A percentile compares a stretch with the other conserved stretches of the same genome.
Evolutionary conservation across 495 filamentous ascomycete species (phyloP).

Genomic region (Geopyxis carbonaria): DNA sequence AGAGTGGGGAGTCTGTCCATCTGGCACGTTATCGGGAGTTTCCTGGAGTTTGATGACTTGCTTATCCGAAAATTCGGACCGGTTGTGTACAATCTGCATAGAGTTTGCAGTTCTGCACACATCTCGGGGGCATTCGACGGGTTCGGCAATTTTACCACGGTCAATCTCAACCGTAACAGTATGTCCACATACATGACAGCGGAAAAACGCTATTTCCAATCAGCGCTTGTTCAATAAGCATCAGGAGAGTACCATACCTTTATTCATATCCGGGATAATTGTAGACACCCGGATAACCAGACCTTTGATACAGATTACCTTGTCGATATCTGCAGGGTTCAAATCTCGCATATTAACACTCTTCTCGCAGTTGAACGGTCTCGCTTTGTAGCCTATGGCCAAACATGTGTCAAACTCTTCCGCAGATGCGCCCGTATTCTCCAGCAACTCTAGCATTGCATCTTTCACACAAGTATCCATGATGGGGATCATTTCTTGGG

Average conservation of each 20-base stretch:
- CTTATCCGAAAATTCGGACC: slow-evolving; percentile 87
- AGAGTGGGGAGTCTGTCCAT: slow-evolving; percentile 95
- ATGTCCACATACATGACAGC: slow-evolving; percentile 80
- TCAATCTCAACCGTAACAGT: slow-evolving; percentile 81
- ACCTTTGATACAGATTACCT: slow-evolving; percentile 87
- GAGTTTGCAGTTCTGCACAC: slow-evolving; percentile 74
- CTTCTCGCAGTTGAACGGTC: slow-evolving; percentile 76
- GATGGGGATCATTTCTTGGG: slow-evolving; percentile 84
- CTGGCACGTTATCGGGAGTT: slow-evolving; percentile 82
- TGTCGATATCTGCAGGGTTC: slow-evolving; percentile 94
- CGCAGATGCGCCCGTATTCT: slow-evolving; percentile 36
- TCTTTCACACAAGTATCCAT: slow-evolving; percentile 94
- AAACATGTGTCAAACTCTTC: slow-evolving; percentile 39
- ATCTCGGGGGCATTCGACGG: slow-evolving; percentile 72
- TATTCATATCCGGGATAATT: slow-evolving; percentile 96
- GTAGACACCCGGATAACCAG: slow-evolving; percentile 91
- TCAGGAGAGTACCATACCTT: slow-evolving; percentile 33
- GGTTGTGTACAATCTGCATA: slow-evolving; percentile 97
- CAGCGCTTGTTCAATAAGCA: slow-evolving; percentile 6
- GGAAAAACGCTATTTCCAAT: slow-evolving; percentile 55
- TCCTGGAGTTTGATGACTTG: slow-evolving; percentile 98
- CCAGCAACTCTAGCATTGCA: slow-evolving; percentile 75
- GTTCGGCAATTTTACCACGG: slow-evolving; percentile 88
- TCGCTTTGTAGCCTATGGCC: slow-evolving; percentile 60
- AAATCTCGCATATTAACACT: slow-evolving; percentile 87